Percentiles rank a stretch among this genome's conserved stretches.
Evolutionary conservation across 2,329 filamentous ascomycete genomes (phyloP).

Genomic region (Clarireedia hainanense): DNA sequence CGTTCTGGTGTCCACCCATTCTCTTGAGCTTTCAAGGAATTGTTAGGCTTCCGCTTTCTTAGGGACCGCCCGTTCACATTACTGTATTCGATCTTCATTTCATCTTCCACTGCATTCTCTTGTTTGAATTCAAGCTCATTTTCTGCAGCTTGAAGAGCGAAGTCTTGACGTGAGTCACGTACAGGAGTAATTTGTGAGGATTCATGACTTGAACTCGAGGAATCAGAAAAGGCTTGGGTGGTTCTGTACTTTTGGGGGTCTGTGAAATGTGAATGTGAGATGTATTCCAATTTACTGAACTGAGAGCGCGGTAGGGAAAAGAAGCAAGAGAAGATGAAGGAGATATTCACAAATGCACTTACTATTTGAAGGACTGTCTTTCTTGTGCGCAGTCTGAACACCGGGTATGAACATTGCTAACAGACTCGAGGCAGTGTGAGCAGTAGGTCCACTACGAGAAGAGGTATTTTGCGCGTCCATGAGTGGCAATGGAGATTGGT

Average conservation of each 20-base stretch:
- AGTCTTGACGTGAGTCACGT: conserved; percentile 2
- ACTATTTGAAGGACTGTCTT: conserved; percentile 10
- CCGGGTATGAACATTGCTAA: conserved; percentile 25
- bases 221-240: conserved; percentile 1
- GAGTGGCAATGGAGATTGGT: too few species aligned
- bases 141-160: conserved; percentile 1
- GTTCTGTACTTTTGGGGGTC: not conserved
- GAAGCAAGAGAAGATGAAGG: too few species aligned
- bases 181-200: not conserved
- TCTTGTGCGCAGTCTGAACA: conserved; percentile 23
- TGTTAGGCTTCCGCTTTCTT: conserved; percentile 16
- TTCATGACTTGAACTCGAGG: not conserved
- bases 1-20: conserved; percentile 11
- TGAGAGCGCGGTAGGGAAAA: too few species aligned
- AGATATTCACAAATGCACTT: not conserved
- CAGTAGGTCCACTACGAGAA: conserved; percentile 5
- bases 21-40: conserved; percentile 20
- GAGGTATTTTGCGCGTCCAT: not conserved
- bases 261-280: not conserved
- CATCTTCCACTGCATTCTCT: conserved; percentile 5
- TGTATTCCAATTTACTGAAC: too few species aligned
- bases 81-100: conserved; percentile 8
- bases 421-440: conserved; percentile 18
- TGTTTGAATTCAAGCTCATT: conserved; percentile 1
- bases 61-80: conserved; percentile 8